Conservation (phyloP, 345 rosid genomes). For the Syzygium grande region DNA sequence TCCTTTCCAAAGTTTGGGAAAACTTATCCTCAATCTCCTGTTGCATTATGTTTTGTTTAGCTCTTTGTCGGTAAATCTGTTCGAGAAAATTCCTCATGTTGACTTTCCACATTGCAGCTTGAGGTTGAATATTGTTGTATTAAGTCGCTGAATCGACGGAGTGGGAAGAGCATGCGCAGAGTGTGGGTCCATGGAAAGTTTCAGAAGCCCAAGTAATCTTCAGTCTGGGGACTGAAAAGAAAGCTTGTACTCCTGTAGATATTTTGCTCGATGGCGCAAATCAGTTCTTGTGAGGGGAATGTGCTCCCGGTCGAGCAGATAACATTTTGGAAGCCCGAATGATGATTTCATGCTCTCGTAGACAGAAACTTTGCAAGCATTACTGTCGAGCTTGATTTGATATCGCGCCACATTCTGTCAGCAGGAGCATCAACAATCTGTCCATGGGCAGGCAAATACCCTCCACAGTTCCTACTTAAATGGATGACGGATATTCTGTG, state of each 20-base stretch:
- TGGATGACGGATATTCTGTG: not conserved
- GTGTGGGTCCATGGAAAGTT: constrained; percentile 97
- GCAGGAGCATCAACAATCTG: not conserved
- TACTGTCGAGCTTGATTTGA: not conserved
- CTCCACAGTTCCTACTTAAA: not conserved
- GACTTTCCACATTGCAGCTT: constrained; percentile 30
- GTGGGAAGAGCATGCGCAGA: constrained; percentile 62
- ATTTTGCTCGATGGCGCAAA: fast-evolving
- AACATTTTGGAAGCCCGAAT: not conserved
- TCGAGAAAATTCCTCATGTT: not conserved
- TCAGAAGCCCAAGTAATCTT: constrained; percentile 37
- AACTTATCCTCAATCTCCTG: not conserved
- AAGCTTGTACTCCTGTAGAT: not conserved
- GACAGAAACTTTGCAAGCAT: not conserved
- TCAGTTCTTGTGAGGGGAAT: not conserved
- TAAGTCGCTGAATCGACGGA: constrained; percentile 58
- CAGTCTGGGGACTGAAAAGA: not conserved
- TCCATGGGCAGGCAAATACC: not conserved
- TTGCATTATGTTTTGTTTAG: not conserved
- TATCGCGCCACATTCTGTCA: not conserved
- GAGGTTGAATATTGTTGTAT: constrained; percentile 87
- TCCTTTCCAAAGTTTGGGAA: not conserved
- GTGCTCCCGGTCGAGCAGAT: not conserved
- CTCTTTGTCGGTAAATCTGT: not conserved
- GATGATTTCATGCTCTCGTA: not conserved